phyloP scores from a whole-genome alignment of 345 rosid genomes.

The Linum usitatissimum region DNA sequence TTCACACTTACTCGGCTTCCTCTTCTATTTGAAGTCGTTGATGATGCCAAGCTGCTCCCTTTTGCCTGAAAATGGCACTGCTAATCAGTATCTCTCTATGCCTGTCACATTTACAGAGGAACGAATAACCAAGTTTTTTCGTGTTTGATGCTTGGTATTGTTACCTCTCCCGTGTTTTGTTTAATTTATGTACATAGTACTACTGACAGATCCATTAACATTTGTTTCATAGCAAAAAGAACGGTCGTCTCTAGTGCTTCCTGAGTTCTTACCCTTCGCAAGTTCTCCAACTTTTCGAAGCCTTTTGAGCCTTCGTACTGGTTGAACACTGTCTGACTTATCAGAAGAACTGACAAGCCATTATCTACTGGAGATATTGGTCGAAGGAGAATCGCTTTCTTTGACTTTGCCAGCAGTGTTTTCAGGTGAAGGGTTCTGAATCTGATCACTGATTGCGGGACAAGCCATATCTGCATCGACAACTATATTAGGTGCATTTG shows the following conservation, averaged over 20 bases:
- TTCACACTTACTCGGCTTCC: constrained; percentile 74
- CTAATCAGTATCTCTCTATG: background rate
- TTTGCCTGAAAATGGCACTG: constrained; percentile 38
- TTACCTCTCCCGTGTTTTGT: constrained; percentile 37
- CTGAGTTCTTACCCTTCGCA: constrained; percentile 9
- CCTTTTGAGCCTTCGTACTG: constrained; percentile 52
- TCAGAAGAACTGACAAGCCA: constrained; percentile 57
- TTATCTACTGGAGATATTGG: constrained; percentile 38
- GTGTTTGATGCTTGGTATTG: too few species aligned
- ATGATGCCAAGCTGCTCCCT: constrained; percentile 31
- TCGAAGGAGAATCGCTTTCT: constrained; percentile 29
- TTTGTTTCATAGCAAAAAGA: background rate
- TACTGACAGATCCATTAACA: constrained; percentile 4
- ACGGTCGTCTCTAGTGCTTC: constrained; percentile 26
- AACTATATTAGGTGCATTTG: constrained; percentile 5
- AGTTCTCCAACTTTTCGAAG: constrained; percentile 59
- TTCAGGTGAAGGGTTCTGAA: too few species aligned
- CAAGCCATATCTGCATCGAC: constrained; percentile 24
- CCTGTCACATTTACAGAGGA: background rate
- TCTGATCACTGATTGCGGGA: constrained; percentile 7
- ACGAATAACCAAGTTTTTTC: too few species aligned
- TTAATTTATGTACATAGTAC: constrained; percentile 15
- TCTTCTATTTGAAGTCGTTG: constrained; percentile 54
- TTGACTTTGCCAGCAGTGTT: constrained; percentile 18
- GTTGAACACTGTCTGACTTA: constrained; percentile 34